Percentiles rank a stretch among this genome's conserved stretches.
These are phyloP conservation scores for Eleusine coracana DNA, from an alignment of 176 grass and related monocot species.

Conservation along the genomic window DNA sequence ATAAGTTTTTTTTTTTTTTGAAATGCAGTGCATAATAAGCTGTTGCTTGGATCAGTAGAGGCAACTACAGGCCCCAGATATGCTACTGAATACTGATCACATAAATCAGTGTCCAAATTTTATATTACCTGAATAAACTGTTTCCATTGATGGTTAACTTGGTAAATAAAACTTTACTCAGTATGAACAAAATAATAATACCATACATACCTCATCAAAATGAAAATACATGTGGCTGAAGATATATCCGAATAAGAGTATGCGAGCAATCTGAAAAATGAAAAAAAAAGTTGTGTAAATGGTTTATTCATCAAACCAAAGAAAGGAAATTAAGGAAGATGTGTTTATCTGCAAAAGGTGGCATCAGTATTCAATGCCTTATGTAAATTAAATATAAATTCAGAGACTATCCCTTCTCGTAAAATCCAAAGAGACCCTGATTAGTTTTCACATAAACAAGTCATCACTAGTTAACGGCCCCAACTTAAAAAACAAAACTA, in stretches of 20 bases:
- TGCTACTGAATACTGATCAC: background rate
- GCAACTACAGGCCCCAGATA: background rate
- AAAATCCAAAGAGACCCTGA: background rate
- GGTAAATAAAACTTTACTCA: background rate
- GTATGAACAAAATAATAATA: background rate
- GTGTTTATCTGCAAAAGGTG: background rate
- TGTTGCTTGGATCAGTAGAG: too few species aligned
- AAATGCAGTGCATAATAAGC: too few species aligned
- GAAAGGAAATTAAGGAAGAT: background rate
- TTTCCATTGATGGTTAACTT: slow-evolving; percentile 6
- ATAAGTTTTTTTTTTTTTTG: too few species aligned
- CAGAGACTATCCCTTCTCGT: too few species aligned
- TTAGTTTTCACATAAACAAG: background rate
- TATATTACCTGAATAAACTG: background rate
- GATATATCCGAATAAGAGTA: slow-evolving; percentile 79
- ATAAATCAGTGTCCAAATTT: background rate
- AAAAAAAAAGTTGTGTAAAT: slow-evolving; percentile 18
- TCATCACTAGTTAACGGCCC: background rate
- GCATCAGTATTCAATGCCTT: background rate
- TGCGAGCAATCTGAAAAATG: slow-evolving; percentile 65
- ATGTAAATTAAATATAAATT: too few species aligned
- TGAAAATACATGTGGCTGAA: slow-evolving; percentile 73
- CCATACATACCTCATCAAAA: slow-evolving; percentile 71
- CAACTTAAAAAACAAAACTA: background rate
- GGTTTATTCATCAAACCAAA: slow-evolving; percentile 2